Evolutionary conservation across 495 filamentous ascomycete species (phyloP).

Genomic region (Collariella sp.): DNA sequence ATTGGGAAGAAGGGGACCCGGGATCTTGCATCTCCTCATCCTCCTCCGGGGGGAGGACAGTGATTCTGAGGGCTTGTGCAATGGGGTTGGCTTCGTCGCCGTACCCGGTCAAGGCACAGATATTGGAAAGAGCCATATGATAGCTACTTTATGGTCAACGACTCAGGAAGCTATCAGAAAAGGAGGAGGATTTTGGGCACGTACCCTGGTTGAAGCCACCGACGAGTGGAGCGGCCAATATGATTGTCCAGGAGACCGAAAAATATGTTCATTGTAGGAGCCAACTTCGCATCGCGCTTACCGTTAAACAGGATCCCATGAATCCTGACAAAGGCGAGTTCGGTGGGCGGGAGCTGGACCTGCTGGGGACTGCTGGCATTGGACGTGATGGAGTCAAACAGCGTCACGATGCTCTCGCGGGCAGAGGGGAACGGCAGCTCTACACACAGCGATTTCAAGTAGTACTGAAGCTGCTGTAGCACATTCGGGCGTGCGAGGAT

Average conservation of each 20-base stretch:
- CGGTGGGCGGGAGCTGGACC: conserved; percentile 17
- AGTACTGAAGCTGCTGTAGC: conserved; percentile 74
- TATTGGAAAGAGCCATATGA: conserved; percentile 45
- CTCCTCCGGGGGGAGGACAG: background rate
- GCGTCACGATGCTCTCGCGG: conserved; percentile 58
- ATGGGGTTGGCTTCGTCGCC: conserved; percentile 33
- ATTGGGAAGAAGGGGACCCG: conserved; percentile 6
- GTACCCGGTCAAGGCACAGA: conserved; percentile 34
- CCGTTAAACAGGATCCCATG: conserved; percentile 62
- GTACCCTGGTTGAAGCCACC: conserved; percentile 59
- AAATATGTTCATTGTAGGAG: conserved; percentile 42
- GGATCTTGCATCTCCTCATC: conserved; percentile 15
- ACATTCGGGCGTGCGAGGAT: conserved; percentile 21
- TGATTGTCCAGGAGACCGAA: conserved; percentile 48
- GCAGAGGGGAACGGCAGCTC: conserved; percentile 51
- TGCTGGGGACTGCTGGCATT: conserved; percentile 32
- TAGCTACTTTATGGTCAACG: conserved; percentile 42
- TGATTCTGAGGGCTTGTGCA: conserved; percentile 23
- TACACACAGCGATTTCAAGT: conserved; percentile 44
- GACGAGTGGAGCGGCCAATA: conserved; percentile 46
- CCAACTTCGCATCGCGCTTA: conserved; percentile 42
- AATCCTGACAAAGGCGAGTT: conserved; percentile 51
- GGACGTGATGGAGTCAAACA: conserved; percentile 60
- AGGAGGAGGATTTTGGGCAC: conserved; percentile 3
- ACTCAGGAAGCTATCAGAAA: conserved; percentile 32